phyloP scores from a whole-genome alignment of 306 rosid species.

The Benincasa hispida region DNA sequence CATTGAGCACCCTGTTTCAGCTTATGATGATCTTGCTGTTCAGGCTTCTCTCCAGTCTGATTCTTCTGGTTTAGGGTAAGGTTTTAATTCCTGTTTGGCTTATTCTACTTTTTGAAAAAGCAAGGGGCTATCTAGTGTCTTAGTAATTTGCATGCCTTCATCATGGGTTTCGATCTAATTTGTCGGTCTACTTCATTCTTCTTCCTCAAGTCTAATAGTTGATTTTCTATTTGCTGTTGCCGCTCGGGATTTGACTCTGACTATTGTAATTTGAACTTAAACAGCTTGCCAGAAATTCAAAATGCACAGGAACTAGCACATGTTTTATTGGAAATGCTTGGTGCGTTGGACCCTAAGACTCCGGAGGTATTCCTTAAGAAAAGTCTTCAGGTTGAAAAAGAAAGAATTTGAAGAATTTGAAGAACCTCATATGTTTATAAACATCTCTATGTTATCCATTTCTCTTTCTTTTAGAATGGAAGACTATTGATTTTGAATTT shows the following conservation, averaged over 20 bases:
- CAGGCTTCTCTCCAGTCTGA: slow-evolving; percentile 87
- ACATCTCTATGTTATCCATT: background rate
- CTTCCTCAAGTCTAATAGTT: background rate
- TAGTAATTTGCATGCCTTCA: background rate
- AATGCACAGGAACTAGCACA: slow-evolving; percentile 68
- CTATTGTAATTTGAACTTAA: slow-evolving; percentile 9
- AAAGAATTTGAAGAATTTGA: background rate
- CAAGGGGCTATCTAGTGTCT: background rate
- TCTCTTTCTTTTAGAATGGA: background rate
- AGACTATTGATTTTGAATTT: background rate
- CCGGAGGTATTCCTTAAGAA: slow-evolving; percentile 33
- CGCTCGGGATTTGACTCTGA: background rate
- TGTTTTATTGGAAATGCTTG: slow-evolving; percentile 78
- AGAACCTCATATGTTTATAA: background rate
- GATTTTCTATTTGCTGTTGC: background rate
- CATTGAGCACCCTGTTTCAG: slow-evolving; percentile 26
- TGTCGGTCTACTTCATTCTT: background rate
- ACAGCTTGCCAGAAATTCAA: slow-evolving; percentile 71
- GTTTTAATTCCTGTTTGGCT: background rate
- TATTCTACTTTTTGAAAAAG: background rate
- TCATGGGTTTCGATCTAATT: background rate
- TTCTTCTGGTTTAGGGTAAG: slow-evolving; percentile 77
- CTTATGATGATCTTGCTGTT: slow-evolving; percentile 49
- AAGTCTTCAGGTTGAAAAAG: background rate
- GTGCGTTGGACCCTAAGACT: slow-evolving; percentile 64